Conservation (phyloP, 108 stramenopile genomes). For the Seminavis robusta region DNA sequence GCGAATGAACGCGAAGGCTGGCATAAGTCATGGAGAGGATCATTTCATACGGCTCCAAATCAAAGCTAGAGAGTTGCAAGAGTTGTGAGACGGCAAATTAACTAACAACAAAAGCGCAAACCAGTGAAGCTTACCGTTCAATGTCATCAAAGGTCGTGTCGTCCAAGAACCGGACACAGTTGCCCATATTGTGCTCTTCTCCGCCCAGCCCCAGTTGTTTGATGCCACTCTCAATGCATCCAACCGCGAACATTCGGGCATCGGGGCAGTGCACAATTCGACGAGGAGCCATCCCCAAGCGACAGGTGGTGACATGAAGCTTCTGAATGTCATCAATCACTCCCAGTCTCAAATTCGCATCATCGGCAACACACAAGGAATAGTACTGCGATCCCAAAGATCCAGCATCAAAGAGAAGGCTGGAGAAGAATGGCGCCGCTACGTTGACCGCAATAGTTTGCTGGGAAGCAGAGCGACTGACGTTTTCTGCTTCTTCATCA, state of each 20-base stretch:
- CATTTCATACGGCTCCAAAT: constrained; percentile 83
- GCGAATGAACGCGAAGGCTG: constrained; percentile 29
- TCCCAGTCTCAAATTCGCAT: constrained; percentile 84
- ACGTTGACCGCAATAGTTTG: constrained; percentile 71
- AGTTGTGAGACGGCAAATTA: background rate
- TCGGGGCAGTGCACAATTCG: constrained; percentile 82
- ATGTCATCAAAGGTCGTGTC: constrained; percentile 88
- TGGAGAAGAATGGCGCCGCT: constrained; percentile 71
- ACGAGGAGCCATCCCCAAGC: constrained; percentile 89
- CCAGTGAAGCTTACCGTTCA: constrained; percentile 38
- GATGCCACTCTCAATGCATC: constrained; percentile 72
- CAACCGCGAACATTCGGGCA: constrained; percentile 78
- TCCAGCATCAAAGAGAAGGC: constrained; percentile 52
- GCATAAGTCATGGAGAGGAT: constrained; percentile 69
- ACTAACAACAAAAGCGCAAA: background rate
- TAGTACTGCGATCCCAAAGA: constrained; percentile 52
- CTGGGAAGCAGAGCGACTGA: constrained; percentile 37
- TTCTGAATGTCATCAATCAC: constrained; percentile 98
- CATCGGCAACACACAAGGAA: constrained; percentile 91
- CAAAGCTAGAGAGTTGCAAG: constrained; percentile 14
- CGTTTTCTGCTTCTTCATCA: constrained; percentile 56
- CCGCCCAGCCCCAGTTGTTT: constrained; percentile 36
- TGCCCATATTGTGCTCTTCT: constrained; percentile 71
- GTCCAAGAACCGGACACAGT: constrained; percentile 87
- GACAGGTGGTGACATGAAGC: constrained; percentile 93